phyloP scores from a whole-genome alignment of 148 eudicot species.

The Fagopyrum esculentum region DNA sequence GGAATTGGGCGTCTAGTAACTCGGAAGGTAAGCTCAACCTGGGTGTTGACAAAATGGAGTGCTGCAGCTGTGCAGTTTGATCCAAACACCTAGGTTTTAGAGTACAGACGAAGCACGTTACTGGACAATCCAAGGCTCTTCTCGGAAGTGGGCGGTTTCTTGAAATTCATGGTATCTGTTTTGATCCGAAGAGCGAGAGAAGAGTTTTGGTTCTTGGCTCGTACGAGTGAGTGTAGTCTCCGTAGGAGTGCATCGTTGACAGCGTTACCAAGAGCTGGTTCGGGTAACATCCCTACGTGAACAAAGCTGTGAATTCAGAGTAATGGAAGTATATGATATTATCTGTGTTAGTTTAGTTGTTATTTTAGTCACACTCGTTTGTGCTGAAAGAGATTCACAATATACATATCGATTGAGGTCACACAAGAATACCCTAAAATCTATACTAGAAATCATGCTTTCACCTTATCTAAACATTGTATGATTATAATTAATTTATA shows the following conservation, averaged over 20 bases:
- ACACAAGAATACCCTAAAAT: too few species aligned
- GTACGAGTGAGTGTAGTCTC: background rate
- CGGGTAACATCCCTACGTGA: background rate
- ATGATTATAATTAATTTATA: too few species aligned
- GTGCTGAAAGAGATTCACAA: background rate
- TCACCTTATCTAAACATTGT: too few species aligned
- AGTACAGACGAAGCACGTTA: background rate
- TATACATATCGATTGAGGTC: too few species aligned
- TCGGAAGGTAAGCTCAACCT: background rate
- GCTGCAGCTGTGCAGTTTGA: background rate
- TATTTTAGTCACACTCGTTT: background rate
- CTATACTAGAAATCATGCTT: too few species aligned
- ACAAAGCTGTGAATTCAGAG: background rate
- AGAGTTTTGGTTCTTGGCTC: background rate
- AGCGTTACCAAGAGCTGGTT: background rate
- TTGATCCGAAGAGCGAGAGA: background rate
- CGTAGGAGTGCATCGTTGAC: background rate
- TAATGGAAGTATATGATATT: background rate
- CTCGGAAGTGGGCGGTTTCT: background rate
- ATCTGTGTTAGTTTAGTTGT: background rate
- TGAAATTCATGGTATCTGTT: background rate
- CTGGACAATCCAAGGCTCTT: background rate
- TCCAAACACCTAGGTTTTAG: constrained; percentile 3
- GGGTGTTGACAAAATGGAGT: background rate
- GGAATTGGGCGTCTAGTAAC: background rate